Evolutionary conservation across 2,329 filamentous ascomycete genomes (phyloP), one percentile per base, ranked within the genome.

Genomic region (Arachnopeziza araneosa): DNA sequence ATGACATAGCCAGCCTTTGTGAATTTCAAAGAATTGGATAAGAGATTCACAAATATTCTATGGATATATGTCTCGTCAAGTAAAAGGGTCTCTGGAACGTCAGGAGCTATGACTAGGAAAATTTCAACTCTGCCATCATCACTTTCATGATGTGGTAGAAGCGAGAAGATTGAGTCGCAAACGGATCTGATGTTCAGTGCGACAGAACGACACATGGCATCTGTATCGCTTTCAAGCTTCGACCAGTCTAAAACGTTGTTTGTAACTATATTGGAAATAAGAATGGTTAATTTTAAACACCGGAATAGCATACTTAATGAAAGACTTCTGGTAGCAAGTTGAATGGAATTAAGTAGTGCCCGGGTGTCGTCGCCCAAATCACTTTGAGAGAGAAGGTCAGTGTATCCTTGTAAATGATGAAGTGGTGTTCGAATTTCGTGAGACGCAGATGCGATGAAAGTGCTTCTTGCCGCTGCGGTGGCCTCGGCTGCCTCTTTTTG

Each of bases 221-320:
- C 71, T 14, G 66, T 64, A 56, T 73, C 52, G 17, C 56, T 69
- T 50, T 74, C 72, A n/a, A 74, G 60, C 50, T 71, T 70, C 26
- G 72, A 74, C 72, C 72, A 74, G 56, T 74, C 72, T 22, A 74
- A 62, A 14, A 74, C 72, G 55, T 73, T 74, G 19, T 70, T 72
- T 7, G 72, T 74, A 56, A 74, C 60, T 63, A 49, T 4, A 17
- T 32, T 8, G 36, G 12, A 44, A 44, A 14, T 44, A 6, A 44
- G 36, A 17, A 44, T 44, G 26, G 9, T 4, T 30, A 9, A 30
- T 30, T 30, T 30, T 4, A 30, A 30, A 9, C 4, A 9, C 26
- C 26, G 26, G 26, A 9, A 30, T 30, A 30, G 26, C 9, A 30
- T 58, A 63, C 60, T 73, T 60, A 74, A 66, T 10, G 71, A 73